phyloP scores from a whole-genome alignment of 1,139 yeast species.

The Kodamaea fungicola region DNA sequence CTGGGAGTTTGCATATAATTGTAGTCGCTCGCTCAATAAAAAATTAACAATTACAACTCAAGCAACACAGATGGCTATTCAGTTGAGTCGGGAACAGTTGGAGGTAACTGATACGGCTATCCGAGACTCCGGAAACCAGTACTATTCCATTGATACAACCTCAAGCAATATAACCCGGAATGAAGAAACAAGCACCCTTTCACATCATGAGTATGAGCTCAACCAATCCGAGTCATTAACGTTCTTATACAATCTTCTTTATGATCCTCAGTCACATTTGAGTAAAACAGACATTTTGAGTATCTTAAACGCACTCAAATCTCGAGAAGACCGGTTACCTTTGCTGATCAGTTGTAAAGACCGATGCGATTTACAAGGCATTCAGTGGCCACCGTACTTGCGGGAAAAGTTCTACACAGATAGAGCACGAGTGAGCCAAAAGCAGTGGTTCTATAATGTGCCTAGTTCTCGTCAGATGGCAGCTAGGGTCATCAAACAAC shows the following conservation, averaged over 20 bases:
- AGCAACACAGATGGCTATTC: slow-evolving; percentile 12
- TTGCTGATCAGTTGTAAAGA: slow-evolving; percentile 16
- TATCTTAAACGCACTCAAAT: slow-evolving; percentile 34
- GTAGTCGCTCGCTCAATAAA: background rate
- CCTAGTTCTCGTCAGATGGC: slow-evolving; percentile 33
- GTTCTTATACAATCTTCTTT: slow-evolving; percentile 37
- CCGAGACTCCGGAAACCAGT: slow-evolving; percentile 3
- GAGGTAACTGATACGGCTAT: slow-evolving; percentile 6
- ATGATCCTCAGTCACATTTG: slow-evolving; percentile 34
- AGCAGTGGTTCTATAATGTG: slow-evolving; percentile 39
- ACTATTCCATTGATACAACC: slow-evolving; percentile 1
- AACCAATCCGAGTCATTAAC: slow-evolving; percentile 41
- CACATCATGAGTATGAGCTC: slow-evolving; percentile 33
- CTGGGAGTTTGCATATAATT: background rate
- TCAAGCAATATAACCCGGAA: background rate
- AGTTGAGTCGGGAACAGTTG: slow-evolving; percentile 13
- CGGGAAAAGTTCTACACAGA: slow-evolving; percentile 31
- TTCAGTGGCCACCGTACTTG: slow-evolving; percentile 33
- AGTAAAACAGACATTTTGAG: slow-evolving; percentile 36
- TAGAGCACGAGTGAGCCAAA: slow-evolving; percentile 31
- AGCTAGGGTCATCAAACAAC: background rate
- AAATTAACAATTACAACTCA: too few relatives aligned
- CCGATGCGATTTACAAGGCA: slow-evolving; percentile 33
- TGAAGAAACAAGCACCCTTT: slow-evolving; percentile 1
- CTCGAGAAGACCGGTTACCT: slow-evolving; percentile 33